Conservation (phyloP, 371 early-diverging fungal species). For the Furculomyces boomerangus region DNA sequence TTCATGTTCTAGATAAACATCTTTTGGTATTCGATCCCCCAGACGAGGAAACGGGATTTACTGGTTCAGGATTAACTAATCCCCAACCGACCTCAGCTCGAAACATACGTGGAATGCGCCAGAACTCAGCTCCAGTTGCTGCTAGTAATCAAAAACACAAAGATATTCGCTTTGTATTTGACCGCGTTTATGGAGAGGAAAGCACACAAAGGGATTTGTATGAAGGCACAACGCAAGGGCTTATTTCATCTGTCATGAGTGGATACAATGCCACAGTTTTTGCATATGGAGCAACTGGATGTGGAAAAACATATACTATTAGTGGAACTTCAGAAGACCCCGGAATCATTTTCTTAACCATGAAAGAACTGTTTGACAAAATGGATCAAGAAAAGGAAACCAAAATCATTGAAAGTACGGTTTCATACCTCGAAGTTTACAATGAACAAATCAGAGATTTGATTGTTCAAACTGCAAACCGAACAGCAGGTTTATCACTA, state of each 20-base stretch:
- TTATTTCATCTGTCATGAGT: slow-evolving; percentile 20
- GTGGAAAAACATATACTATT: slow-evolving; percentile 73
- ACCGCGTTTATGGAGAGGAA: slow-evolving; percentile 21
- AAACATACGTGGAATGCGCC: background rate
- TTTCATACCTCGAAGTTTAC: slow-evolving; percentile 93
- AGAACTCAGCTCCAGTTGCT: slow-evolving; percentile 6
- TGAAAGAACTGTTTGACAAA: slow-evolving; percentile 58
- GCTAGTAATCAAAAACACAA: slow-evolving; percentile 16
- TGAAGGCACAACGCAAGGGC: slow-evolving; percentile 16
- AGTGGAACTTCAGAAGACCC: slow-evolving; percentile 45
- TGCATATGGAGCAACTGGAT: slow-evolving; percentile 94
- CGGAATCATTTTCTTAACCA: slow-evolving; percentile 69
- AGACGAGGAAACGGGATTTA: slow-evolving; percentile 28
- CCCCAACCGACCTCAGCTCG: slow-evolving; percentile 7
- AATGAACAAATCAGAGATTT: slow-evolving; percentile 45
- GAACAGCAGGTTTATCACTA: background rate
- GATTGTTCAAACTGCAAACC: slow-evolving; percentile 32
- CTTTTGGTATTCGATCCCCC: slow-evolving; percentile 46
- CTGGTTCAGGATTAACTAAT: background rate
- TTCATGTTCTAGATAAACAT: slow-evolving; percentile 35
- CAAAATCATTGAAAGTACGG: slow-evolving; percentile 64
- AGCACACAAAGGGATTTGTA: slow-evolving; percentile 17
- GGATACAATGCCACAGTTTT: slow-evolving; percentile 55
- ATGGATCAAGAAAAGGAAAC: slow-evolving; percentile 29
- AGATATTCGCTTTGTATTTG: slow-evolving; percentile 5